phyloP scores from a whole-genome alignment of 495 filamentous ascomycete genomes.

The Penicillium macrosclerotiorum region DNA sequence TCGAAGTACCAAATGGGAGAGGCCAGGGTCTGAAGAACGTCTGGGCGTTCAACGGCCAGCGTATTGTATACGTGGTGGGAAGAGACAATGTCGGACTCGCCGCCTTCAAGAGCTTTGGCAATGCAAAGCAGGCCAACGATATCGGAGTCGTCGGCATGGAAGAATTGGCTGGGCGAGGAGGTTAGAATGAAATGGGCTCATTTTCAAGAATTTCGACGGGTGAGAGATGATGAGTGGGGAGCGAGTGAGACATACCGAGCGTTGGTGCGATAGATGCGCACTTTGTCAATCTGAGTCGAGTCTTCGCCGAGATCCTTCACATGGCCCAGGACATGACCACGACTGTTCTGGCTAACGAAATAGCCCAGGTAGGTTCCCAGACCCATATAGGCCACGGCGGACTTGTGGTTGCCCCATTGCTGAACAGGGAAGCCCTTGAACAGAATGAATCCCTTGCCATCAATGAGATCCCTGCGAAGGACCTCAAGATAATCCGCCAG shows the following conservation, averaged over 20 bases:
- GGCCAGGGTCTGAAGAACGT: slow-evolving; percentile 71
- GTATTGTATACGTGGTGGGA: slow-evolving; percentile 81
- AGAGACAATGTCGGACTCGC: slow-evolving; percentile 80
- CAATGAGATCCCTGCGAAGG: slow-evolving; percentile 64
- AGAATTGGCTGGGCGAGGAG: slow-evolving; percentile 50
- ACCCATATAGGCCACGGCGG: slow-evolving; percentile 80
- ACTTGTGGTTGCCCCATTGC: slow-evolving; percentile 70
- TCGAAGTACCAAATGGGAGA: slow-evolving; percentile 91
- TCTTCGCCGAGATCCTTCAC: slow-evolving; percentile 85
- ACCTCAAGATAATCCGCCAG: slow-evolving; percentile 51
- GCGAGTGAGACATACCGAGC: slow-evolving; percentile 52
- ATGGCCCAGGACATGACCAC: slow-evolving; percentile 79
- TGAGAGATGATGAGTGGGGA: too few relatives aligned
- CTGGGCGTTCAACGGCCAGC: slow-evolving; percentile 70
- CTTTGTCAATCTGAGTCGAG: slow-evolving; percentile 67
- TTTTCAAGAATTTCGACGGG: background rate
- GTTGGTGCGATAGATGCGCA: slow-evolving; percentile 82
- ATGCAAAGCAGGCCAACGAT: slow-evolving; percentile 86
- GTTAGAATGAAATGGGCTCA: background rate
- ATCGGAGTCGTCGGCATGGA: slow-evolving; percentile 79
- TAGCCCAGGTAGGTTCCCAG: slow-evolving; percentile 77
- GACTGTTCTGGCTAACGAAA: slow-evolving; percentile 76
- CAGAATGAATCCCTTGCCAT: slow-evolving; percentile 81
- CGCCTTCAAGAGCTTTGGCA: slow-evolving; percentile 72
- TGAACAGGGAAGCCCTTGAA: slow-evolving; percentile 76